Percentiles rank a stretch among this genome's conserved stretches.
Evolutionary conservation across 2,329 filamentous ascomycete species (phyloP).

Genomic region (Balansia obtecta): DNA sequence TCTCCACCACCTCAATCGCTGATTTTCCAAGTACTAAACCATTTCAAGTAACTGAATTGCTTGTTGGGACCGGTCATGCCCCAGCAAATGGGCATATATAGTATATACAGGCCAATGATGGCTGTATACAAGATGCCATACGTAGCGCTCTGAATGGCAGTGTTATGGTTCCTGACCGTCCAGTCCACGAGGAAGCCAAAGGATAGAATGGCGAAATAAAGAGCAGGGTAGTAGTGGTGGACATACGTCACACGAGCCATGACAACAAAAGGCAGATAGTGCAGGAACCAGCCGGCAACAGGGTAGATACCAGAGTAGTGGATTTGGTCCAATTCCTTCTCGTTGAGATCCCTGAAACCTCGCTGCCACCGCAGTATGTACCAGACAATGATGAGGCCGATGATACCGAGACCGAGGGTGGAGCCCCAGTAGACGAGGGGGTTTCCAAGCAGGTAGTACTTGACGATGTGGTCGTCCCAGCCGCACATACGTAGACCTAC

Average conservation of each 20-base stretch:
- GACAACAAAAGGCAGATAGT: constrained; percentile 89
- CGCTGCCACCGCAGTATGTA: constrained; percentile 94
- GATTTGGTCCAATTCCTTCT: constrained; percentile 78
- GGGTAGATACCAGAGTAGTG: constrained; percentile 91
- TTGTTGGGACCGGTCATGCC: constrained; percentile 80
- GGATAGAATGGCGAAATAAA: constrained; percentile 90
- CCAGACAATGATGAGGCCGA: constrained; percentile 64
- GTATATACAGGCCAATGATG: constrained; percentile 71
- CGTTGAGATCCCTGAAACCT: constrained; percentile 72
- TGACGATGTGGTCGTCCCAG: constrained; percentile 90
- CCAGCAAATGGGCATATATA: constrained; percentile 91
- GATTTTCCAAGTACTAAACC: constrained; percentile 81
- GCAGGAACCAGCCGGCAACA: constrained; percentile 84
- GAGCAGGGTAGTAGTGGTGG: constrained; percentile 96
- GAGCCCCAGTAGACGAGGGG: constrained; percentile 93
- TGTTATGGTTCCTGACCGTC: constrained; percentile 55
- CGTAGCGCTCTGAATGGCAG: constrained; percentile 50
- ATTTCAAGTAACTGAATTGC: constrained; percentile 86
- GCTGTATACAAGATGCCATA: constrained; percentile 63
- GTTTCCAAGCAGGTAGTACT: constrained; percentile 97
- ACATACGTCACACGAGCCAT: constrained; percentile 99
- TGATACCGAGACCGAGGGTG: constrained; percentile 63
- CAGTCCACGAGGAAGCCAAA: constrained; percentile 86
- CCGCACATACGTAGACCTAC: constrained; percentile 97
- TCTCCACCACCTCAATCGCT: constrained; percentile 39